phyloP scores from a whole-genome alignment of 1,284 basidiomycete genomes.

The Erythrobasidium hasegawianum region DNA sequence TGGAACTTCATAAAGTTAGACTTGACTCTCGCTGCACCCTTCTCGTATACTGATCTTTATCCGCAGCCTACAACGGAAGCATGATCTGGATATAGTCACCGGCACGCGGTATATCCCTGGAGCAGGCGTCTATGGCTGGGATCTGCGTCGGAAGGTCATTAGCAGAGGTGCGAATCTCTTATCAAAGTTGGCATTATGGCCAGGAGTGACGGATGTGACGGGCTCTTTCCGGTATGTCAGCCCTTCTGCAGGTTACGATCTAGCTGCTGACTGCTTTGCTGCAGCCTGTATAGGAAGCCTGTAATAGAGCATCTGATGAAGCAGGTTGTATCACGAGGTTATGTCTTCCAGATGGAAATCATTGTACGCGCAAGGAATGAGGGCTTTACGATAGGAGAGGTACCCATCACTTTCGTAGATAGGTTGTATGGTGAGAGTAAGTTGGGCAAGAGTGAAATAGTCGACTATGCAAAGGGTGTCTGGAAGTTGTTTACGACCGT shows the following conservation, averaged over 20 bases:
- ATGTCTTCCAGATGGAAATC: constrained; percentile 97
- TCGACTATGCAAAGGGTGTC: constrained; percentile 82
- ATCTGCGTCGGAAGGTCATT: constrained; percentile 77
- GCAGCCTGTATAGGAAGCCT: constrained; percentile 68
- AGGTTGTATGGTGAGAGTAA: constrained; percentile 89
- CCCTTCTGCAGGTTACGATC: neutral
- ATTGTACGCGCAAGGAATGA: constrained; percentile 79
- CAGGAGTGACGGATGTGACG: constrained; percentile 79
- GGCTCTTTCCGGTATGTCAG: constrained; percentile 73
- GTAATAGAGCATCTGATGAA: constrained; percentile 77
- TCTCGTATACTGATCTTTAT: constrained; percentile 15
- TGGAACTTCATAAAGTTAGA: constrained; percentile 74
- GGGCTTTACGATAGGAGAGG: constrained; percentile 79
- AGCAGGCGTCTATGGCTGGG: constrained; percentile 85
- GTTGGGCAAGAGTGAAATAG: constrained; percentile 79
- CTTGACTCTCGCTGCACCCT: constrained; percentile 9
- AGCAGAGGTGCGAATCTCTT: constrained; percentile 81
- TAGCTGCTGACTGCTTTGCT: neutral
- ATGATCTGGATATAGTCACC: constrained; percentile 82
- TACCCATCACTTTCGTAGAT: constrained; percentile 91
- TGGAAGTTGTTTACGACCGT: constrained; percentile 56
- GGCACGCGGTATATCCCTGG: constrained; percentile 72
- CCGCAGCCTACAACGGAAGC: constrained; percentile 65
- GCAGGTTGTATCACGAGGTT: constrained; percentile 76
- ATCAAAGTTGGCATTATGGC: constrained; percentile 72